Base-by-base conservation (phyloP, 2,329 filamentous ascomycete genomes). In the Fusarium liriodendri region DNA sequence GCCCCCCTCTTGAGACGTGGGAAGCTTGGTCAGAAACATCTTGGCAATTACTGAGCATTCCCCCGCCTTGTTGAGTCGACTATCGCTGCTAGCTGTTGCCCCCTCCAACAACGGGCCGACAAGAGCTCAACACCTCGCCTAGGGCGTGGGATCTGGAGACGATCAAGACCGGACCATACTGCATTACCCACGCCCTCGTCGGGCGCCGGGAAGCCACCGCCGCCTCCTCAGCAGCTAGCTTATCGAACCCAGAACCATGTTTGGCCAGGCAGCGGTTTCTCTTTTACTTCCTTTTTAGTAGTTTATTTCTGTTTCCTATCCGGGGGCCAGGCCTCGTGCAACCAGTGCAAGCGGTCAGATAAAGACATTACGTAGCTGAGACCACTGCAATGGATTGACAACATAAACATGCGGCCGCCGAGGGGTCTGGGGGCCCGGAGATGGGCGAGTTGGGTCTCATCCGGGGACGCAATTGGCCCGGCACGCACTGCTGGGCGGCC, bases 51-150 rank as follows among this genome's bases (percentile, higher is more conserved):
- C 33, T 29, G 47, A 20, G 18, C 45, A 58, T 61, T 20, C 58
- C 37, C 35, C 22, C 35, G 18, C 42, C 35, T 22, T 45, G 65
- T 66, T 72, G 71, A 62, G 58, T 37, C 37, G 50, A 35, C 50
- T 22, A 45, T 45, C n/a, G 35, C 45, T 61, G 38, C 40, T 60
- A 58, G 35, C 54, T 61, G 33, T 27, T 54, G 55, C 20, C 72
- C 62, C 72, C 72, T 73, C 71, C 67, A 59, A 47, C 72, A 75
- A 72, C 62, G 72, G 72, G 64, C 72, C 72, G 72, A 74, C 72
- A 70, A 67, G 47, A 73, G 32, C 70, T 73, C 71, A 62, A 73
- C 70, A 73, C 47, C 47, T 54, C 47, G 27, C 47, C 47, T 54
- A 70, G 66, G 66, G 62, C 72, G 69, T 58, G 33, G 52, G 64